Evolutionary conservation across 345 rosid genomes (phyloP), one percentile per base, ranked within the genome.

Genomic region (Raphanus sativus): DNA sequence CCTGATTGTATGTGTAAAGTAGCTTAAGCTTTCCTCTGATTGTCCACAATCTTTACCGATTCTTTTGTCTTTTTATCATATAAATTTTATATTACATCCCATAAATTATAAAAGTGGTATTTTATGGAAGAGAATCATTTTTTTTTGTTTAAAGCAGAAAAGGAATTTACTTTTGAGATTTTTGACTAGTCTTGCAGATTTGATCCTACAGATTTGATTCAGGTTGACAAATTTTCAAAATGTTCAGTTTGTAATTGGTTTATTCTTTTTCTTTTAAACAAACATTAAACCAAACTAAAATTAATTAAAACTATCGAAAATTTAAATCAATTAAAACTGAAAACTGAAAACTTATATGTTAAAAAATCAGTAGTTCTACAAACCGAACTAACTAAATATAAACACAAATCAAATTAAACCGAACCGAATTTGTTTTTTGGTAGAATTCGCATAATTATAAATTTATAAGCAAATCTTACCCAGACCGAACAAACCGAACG

Each of bases 1-100:
- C 94, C 96, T 11, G 89, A 91, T 80, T 95, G 99, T 74, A 87
- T 92, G 99, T 92, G 97, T 76, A 85, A 68, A 75, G 76, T 45
- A 77, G 65, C 60, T 63, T 76, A 69, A 24, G 30, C 81, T 63
- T 21, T 58, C 48, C 4, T n/a, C 17, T 9, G 32, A n/a, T 36
- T 30, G 25, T 54, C 11, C 50, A 52, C 50, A 54, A 4, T 30
- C 24, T 73, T 30, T 30, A 33, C 26, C 6, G 26, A 33, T 64
- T 64, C 16, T 10, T 63, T 56, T 55, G 1, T 16, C 58, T 13
- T 7, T 8, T 28, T 1, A 2, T 33, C 4, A 21, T 61, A 71
- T 38, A 3, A 6, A 40, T 17, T 69, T 16, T 52, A 36, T 36
- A 36, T 7, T 36, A 8, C 40, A 36, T 1, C 40, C 1, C 9